Conservation (phyloP, 2,329 filamentous ascomycete species). For the Leptographium lundbergii region DNA sequence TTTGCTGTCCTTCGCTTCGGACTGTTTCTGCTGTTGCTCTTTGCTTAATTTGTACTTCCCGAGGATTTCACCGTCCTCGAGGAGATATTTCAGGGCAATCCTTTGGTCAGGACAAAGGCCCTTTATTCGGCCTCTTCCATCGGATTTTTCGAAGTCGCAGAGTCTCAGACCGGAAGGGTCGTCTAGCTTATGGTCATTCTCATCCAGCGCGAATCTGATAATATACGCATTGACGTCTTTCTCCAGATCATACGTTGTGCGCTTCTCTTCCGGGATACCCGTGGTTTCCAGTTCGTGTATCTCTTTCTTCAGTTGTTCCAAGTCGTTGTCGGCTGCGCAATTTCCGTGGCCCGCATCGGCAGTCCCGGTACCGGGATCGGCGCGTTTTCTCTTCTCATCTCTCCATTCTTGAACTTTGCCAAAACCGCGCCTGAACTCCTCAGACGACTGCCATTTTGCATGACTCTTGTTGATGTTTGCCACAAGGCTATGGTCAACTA, state of each 20-base stretch:
- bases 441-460: neutral
- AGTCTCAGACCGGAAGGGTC: neutral
- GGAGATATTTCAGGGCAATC: neutral
- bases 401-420: neutral
- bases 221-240: slow-evolving; percentile 5
- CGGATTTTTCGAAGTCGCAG: neutral
- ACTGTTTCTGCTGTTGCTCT: no score
- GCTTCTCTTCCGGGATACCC: no score
- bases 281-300: neutral
- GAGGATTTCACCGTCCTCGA: neutral
- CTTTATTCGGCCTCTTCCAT: neutral
- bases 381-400: neutral
- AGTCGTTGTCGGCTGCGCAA: neutral
- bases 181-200: no score
- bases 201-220: neutral
- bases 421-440: neutral
- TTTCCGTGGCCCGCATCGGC: neutral
- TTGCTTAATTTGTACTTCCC: neutral
- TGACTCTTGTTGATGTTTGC: neutral
- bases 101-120: slow-evolving; percentile 1
- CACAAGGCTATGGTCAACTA: neutral
- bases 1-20: neutral
- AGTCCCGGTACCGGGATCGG: neutral
- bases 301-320: neutral
- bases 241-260: neutral